phyloP scores from a whole-genome alignment of 2,329 filamentous ascomycete genomes.

The Neobulgaria alba region DNA sequence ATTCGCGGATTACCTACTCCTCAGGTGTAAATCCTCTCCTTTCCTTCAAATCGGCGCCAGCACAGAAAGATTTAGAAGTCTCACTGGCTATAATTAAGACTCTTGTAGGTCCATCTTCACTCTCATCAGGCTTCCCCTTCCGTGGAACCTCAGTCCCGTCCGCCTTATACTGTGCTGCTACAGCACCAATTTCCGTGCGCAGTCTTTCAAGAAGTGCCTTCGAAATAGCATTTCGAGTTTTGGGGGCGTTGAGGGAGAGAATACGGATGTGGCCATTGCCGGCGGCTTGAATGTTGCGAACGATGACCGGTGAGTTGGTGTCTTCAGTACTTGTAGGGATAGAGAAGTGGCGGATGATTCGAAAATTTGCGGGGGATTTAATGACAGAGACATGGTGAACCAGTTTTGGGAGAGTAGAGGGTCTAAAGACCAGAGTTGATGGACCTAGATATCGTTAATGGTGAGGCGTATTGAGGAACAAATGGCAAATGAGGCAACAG shows the following conservation, averaged over 20 bases:
- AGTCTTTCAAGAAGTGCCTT: conserved; percentile 65
- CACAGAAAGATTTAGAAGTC: conserved; percentile 82
- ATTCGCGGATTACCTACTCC: conserved; percentile 53
- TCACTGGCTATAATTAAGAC: conserved; percentile 79
- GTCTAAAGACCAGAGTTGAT: no score
- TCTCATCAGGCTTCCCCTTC: conserved; percentile 37
- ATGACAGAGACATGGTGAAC: no score
- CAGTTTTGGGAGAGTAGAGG: no score
- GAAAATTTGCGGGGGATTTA: no score
- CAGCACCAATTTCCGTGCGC: conserved; percentile 60
- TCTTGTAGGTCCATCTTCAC: conserved; percentile 54
- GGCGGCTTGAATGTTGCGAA: conserved; percentile 15
- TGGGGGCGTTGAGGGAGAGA: conserved; percentile 57
- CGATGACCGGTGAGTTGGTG: no score
- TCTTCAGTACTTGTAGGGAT: no score
- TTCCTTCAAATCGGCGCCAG: conserved; percentile 92
- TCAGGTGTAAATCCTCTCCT: conserved; percentile 64
- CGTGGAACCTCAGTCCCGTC: conserved; percentile 45
- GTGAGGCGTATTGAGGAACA: no score
- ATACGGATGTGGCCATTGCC: conserved; percentile 68
- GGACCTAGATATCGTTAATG: no score
- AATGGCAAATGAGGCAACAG: no score
- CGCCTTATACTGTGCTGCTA: conserved; percentile 54
- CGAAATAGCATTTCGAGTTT: conserved; percentile 86
- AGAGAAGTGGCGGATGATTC: no score